phyloP scores from a whole-genome alignment of 208 protist genomes.

The Trypanosoma avium region DNA sequence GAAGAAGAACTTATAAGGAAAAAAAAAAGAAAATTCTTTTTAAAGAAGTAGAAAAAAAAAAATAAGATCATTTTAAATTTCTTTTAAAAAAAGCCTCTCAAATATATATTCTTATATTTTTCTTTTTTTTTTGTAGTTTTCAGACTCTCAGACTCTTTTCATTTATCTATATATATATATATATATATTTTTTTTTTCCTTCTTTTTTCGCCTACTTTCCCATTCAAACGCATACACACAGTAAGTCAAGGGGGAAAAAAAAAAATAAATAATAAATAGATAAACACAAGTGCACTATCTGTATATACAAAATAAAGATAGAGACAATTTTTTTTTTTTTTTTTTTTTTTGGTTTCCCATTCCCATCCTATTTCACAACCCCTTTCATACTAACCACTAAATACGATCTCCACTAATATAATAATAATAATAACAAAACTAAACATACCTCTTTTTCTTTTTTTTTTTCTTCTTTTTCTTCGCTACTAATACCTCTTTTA shows the following conservation, averaged over 20 bases:
- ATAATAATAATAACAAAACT: not conserved
- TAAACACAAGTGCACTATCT: too few relatives aligned
- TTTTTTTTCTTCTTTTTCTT: not conserved
- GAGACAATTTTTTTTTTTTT: conserved; percentile 1
- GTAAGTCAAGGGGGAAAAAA: conserved; percentile 7
- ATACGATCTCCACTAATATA: not conserved
- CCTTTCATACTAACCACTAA: not conserved
- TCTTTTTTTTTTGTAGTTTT: too few relatives aligned
- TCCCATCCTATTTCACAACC: conserved; percentile 4
- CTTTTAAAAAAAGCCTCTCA: too few relatives aligned
- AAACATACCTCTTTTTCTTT: not conserved
- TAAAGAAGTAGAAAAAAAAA: too few relatives aligned
- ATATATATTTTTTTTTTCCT: conserved; percentile 4
- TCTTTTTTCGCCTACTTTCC: conserved; percentile 6
- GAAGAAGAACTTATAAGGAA: too few relatives aligned
- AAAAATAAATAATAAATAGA: too few relatives aligned
- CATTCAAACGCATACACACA: conserved; percentile 20
- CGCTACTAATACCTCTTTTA: too few relatives aligned
- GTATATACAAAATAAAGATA: not conserved
- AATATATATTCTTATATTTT: too few relatives aligned
- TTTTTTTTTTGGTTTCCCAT: not conserved
- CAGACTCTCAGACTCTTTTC: not conserved
- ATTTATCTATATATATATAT: not conserved
- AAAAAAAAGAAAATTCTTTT: not conserved
- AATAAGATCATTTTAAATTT: too few relatives aligned